Evolutionary conservation across 192 early-diverging fungal species (phyloP).

Genomic region (Dissophora ornata): DNA sequence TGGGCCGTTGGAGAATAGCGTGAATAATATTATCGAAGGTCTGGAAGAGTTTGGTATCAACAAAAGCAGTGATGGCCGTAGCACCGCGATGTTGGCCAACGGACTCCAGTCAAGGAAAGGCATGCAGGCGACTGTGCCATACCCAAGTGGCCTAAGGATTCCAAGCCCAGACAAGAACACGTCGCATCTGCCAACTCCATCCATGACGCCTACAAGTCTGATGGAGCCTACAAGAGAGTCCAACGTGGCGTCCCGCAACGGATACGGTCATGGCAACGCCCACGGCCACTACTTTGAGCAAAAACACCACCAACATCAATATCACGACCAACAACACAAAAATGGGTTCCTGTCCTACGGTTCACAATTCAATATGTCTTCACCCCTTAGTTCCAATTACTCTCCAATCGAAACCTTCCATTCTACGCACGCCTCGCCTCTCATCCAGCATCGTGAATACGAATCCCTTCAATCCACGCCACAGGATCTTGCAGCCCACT

Average conservation of each 20-base stretch:
- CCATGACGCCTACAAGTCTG: neutral
- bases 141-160: neutral
- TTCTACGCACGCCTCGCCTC: conserved; percentile 6
- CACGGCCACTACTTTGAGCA: conserved; percentile 10
- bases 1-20: too few species aligned
- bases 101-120: conserved; percentile 3
- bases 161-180: neutral
- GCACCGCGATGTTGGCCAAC: too few species aligned
- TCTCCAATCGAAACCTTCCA: conserved; percentile 14
- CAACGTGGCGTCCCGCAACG: neutral
- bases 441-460: conserved; percentile 7
- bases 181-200: conserved; percentile 1
- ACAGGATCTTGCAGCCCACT: neutral
- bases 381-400: neutral
- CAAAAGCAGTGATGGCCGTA: too few species aligned
- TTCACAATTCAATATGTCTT: neutral
- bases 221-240: neutral
- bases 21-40: too few species aligned
- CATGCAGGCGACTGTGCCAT: neutral
- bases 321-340: conserved; percentile 1
- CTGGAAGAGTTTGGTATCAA: too few species aligned
- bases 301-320: neutral
- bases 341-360: conserved; percentile 1
- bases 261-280: neutral
- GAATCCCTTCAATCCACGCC: neutral